Base-by-base conservation (phyloP, 768 basidiomycete species). In the Termitomyces sp. region DNA sequence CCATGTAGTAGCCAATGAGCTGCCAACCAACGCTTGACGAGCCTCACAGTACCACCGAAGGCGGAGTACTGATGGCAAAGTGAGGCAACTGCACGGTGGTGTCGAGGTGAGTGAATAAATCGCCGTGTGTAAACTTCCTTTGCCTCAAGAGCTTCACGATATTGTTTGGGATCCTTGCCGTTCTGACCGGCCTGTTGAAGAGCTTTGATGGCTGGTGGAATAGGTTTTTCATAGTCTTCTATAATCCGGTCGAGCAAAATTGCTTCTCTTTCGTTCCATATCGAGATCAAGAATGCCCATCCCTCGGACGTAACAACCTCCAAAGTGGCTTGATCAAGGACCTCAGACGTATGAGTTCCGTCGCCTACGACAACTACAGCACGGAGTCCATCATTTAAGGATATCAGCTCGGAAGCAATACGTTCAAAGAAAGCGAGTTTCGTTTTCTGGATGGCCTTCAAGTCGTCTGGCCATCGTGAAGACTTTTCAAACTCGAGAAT, bases 21-120 rank as follows among this genome's bases (percentile, higher is more conserved):
- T 0, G 90, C 85, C 54, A 98, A 75, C 97, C 97, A 99, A 44
- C 96, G 82, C 74, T 98, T 96, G 52, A 91, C 82, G 16, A 98
- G 79, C 40, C 97, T 80, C 16, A 92, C 89, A 0, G 95, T 94
- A 9, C 88, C 85, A 3, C 92, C 80, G 70, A 86, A 97, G 12
- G 94, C 90, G 0, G 83, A 70, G 65, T 84, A 88, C 48, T 83
- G 85, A 69, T 98, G 94, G 51, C 85, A 86, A 20, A 98, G 75
- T 2, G 88, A 81, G 0, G 87, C 82, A 47, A 98, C 77, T 0
- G 90, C 89, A 0, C 88, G 80, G 66, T 99, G 97, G 65, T 98
- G 96, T 35, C 84, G 73, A 1, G 96, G 94, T 0, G 80, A 80
- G 61, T 92, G 85, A 13, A 90, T 77, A 72, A 94, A 98, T 16